A percentile compares a stretch with the other conserved stretches of the same genome.
Evolutionary conservation across 163 green algal genomes (phyloP).

Genomic region (Prototheca cutis): DNA sequence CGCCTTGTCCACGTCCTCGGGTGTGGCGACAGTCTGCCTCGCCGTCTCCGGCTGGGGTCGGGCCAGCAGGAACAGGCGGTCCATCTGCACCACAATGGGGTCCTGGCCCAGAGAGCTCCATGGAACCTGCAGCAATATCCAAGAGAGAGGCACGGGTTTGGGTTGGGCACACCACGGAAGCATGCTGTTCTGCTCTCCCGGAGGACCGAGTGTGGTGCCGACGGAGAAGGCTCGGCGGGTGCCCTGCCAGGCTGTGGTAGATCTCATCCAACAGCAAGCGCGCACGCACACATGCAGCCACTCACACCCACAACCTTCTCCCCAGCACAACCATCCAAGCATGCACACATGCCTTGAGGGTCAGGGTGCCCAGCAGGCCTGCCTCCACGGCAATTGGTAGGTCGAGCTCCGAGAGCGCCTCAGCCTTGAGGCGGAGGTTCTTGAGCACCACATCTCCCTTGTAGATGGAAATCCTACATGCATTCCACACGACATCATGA

Average conservation of each 20-base stretch:
- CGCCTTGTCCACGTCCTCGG: constrained; percentile 35
- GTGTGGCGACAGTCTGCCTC: neutral
- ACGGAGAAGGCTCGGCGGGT: too few relatives aligned
- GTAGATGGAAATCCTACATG: constrained; percentile 63
- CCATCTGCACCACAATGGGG: constrained; percentile 82
- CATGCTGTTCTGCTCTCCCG: neutral
- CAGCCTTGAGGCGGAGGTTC: constrained; percentile 80
- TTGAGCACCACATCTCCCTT: constrained; percentile 79
- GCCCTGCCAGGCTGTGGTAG: too few relatives aligned
- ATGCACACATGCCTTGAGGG: too few relatives aligned
- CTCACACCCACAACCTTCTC: neutral
- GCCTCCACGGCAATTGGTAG: constrained; percentile 81
- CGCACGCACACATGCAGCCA: too few relatives aligned
- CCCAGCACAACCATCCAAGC: constrained; percentile 10
- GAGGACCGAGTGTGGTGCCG: neutral
- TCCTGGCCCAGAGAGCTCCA: constrained; percentile 78
- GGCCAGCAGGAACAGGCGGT: constrained; percentile 80
- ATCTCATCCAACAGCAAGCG: too few relatives aligned
- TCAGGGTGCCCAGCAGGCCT: constrained; percentile 79
- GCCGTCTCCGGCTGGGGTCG: neutral
- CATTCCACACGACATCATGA: too few relatives aligned
- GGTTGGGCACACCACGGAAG: neutral
- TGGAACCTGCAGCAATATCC: constrained; percentile 84
- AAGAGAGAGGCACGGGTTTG: constrained; percentile 1
- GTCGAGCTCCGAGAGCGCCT: constrained; percentile 77